phyloP scores from a whole-genome alignment of 768 basidiomycete species.

The Boletellus sp. region DNA sequence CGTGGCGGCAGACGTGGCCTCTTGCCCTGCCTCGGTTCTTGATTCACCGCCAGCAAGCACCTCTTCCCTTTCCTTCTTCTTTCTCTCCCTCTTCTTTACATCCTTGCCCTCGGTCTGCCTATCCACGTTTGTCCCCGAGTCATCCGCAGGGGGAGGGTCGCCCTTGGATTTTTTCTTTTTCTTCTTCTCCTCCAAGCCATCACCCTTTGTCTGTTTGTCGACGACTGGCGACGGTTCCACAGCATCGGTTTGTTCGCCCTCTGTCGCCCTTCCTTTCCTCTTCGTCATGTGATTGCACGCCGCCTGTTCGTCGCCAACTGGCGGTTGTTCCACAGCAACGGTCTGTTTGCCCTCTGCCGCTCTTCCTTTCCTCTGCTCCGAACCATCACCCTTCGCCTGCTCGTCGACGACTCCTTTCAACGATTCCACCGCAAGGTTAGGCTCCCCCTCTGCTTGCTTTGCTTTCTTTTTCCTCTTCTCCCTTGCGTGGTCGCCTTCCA shows the following conservation, averaged over 20 bases:
- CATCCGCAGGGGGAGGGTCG: not conserved
- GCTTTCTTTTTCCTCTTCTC: not conserved
- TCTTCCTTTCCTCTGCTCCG: not conserved
- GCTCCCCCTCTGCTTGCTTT: not conserved
- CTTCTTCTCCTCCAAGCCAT: conserved; percentile 12
- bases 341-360: not conserved
- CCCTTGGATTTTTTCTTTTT: conserved; percentile 20
- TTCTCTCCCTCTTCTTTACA: conserved; percentile 4
- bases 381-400: not conserved
- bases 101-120: conserved; percentile 1
- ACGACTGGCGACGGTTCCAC: not conserved
- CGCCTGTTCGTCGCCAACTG: not conserved
- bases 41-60: not conserved
- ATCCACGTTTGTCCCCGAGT: not conserved
- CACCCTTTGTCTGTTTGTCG: conserved; percentile 1
- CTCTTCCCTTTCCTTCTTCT: conserved; percentile 1
- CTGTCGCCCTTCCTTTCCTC: not conserved
- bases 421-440: not conserved
- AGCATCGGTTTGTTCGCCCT: not conserved
- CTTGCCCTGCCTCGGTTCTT: not conserved
- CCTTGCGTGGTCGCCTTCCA: not conserved
- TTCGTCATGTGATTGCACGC: no score
- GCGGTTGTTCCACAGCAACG: not conserved
- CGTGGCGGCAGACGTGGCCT: not conserved
- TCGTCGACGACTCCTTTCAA: not conserved